These are phyloP conservation scores for Aspergillus wentii DNA, from an alignment of 495 filamentous ascomycete genomes.

Conservation along the genomic window DNA sequence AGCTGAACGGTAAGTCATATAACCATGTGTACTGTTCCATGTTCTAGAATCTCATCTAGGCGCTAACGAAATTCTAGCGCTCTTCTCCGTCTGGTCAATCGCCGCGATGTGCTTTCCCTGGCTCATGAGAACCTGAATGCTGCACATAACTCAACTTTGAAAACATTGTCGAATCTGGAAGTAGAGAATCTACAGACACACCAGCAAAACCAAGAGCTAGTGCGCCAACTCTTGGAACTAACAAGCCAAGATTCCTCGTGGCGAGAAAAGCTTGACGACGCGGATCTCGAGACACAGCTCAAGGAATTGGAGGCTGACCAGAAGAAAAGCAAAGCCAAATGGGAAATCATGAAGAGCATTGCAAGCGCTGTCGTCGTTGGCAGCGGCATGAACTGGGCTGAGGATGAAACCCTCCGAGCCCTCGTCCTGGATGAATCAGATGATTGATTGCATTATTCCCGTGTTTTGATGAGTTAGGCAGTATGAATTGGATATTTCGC, in stretches of 20 bases:
- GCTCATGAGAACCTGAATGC: slow-evolving; percentile 52
- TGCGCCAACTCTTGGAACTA: slow-evolving; percentile 55
- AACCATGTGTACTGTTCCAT: too few relatives aligned
- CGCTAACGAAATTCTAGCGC: slow-evolving; percentile 40
- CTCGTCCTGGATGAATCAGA: slow-evolving; percentile 73
- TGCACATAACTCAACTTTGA: slow-evolving; percentile 40
- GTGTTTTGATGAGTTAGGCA: slow-evolving; percentile 4
- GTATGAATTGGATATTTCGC: too few relatives aligned
- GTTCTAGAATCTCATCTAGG: neutral
- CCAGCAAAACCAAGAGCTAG: slow-evolving; percentile 57
- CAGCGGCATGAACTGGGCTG: slow-evolving; percentile 80
- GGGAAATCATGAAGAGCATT: slow-evolving; percentile 71
- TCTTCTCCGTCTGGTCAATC: slow-evolving; percentile 57
- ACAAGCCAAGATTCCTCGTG: slow-evolving; percentile 51
- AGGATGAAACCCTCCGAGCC: slow-evolving; percentile 60
- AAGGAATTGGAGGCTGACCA: slow-evolving; percentile 51
- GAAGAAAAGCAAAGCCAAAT: slow-evolving; percentile 52
- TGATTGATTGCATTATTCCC: slow-evolving; percentile 30
- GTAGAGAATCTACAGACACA: slow-evolving; percentile 49
- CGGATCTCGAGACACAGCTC: slow-evolving; percentile 47
- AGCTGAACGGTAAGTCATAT: slow-evolving; percentile 56
- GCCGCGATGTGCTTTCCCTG: slow-evolving; percentile 61
- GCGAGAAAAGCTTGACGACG: slow-evolving; percentile 45
- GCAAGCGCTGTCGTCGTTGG: slow-evolving; percentile 71
- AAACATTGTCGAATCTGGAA: slow-evolving; percentile 49